Evolutionary conservation across 306 rosid species (phyloP).

Genomic region (Luffa acutangula): DNA sequence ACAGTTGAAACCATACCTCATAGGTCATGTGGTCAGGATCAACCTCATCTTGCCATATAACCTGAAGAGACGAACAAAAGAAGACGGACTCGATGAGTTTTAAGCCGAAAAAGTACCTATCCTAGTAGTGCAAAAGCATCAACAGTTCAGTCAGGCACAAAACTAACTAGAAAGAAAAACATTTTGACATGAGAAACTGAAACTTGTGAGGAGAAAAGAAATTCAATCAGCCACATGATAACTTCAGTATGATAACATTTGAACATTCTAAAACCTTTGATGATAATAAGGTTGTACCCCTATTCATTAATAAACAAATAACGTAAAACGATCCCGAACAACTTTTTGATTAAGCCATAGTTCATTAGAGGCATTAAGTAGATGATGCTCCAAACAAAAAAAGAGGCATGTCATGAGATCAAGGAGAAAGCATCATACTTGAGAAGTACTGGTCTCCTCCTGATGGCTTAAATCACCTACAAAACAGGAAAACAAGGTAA

Average conservation of each 20-base stretch:
- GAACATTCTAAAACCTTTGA: not conserved
- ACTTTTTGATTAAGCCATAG: not conserved
- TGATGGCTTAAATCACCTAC: slow-evolving; percentile 45
- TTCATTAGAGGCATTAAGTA: not conserved
- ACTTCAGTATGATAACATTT: not conserved
- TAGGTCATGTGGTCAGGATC: slow-evolving; percentile 93
- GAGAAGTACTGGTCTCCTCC: slow-evolving; percentile 39
- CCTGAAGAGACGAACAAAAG: slow-evolving; percentile 32
- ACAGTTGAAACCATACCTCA: slow-evolving; percentile 37
- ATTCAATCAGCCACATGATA: not conserved
- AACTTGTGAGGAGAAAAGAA: not conserved
- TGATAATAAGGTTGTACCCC: not conserved
- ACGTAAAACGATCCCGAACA: not conserved
- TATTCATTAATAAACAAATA: not conserved
- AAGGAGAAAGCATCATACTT: slow-evolving; percentile 44
- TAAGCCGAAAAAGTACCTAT: not conserved
- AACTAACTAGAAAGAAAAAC: not conserved
- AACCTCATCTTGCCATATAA: slow-evolving; percentile 61
- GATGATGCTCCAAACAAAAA: not conserved
- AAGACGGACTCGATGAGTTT: not conserved
- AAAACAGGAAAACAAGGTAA: slow-evolving; percentile 4
- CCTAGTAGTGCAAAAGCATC: not conserved
- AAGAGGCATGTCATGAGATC: slow-evolving; percentile 8
- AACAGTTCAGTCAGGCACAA: not conserved
- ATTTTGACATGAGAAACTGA: not conserved